Evolutionary conservation across 371 early-diverging fungal species (phyloP).

Genomic region (Saksenaea vasiformis): DNA sequence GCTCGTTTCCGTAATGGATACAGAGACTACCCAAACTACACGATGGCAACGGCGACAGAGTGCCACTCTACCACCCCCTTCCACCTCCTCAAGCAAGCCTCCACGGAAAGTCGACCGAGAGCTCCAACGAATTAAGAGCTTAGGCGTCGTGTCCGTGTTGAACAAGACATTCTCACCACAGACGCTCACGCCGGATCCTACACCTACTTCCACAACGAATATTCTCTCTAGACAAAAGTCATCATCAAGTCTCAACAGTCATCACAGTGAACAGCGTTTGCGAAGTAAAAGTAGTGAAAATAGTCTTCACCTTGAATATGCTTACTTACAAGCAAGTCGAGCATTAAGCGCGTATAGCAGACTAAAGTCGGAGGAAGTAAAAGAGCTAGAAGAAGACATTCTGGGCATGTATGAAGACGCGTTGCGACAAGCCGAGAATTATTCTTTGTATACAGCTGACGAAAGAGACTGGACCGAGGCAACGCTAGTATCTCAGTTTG

Average conservation of each 20-base stretch:
- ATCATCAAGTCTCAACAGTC: constrained; percentile 5
- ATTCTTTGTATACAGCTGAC: background rate
- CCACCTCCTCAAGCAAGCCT: background rate
- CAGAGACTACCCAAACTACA: background rate
- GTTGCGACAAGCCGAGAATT: background rate
- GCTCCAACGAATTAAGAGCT: constrained; percentile 32
- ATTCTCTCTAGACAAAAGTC: background rate
- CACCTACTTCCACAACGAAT: background rate
- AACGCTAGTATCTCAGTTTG: background rate
- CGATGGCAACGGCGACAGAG: background rate
- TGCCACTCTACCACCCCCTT: background rate
- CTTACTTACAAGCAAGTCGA: background rate
- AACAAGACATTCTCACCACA: constrained; percentile 25
- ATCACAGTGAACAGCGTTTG: background rate
- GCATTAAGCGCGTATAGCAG: background rate
- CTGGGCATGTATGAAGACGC: constrained; percentile 1
- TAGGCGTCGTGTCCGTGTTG: constrained; percentile 33
- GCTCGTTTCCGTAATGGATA: background rate
- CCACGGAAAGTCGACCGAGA: constrained; percentile 27
- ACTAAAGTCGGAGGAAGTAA: background rate
- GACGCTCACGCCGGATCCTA: constrained; percentile 9
- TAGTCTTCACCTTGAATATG: constrained; percentile 1
- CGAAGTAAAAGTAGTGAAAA: background rate
- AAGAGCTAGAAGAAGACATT: background rate
- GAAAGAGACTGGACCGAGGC: background rate